Base-by-base conservation (phyloP, 148 eudicot genomes). In the Camellia granthamiana region DNA sequence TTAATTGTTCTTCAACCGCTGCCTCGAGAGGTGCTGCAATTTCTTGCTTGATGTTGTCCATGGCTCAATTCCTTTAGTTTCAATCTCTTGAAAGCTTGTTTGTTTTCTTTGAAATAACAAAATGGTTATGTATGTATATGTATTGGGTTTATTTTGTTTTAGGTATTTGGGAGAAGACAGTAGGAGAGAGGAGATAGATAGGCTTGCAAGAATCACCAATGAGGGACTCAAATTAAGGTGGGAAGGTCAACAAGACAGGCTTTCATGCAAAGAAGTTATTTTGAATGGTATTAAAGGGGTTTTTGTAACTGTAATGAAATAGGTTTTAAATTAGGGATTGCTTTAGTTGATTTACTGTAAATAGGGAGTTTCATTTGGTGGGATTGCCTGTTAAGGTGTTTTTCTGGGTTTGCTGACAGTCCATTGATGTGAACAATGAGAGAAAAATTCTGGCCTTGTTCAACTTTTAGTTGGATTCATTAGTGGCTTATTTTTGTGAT, bases 1-100 rank as follows among this genome's bases (percentile, higher is more conserved):
- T 73, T 30, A 30, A 30, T 71, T 83, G 87, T 62, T 88, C 88
- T 72, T 81, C 86, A 5, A 78, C 60, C n/a, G 52, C 61, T 41
- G 79, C 74, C 38, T 75, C 74, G 18, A 23, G 46, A 51, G 9
- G 23, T 54, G 23, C 23, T 58, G 23, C 81, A 58, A 4, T 59
- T 59, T 75, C 72, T 75, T 46, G 46, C 73, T 56, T 81, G 59
- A 43, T 60, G 54, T 30, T 30, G 30, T 68, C 83, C 79, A 81
- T 81, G 30, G 12, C 79, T 15, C n/a, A 15, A 15, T 56, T 58
- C 4, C 8, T 23, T 44, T 9, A 21, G 54, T 55, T 42, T 21
- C n/a, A 18, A 58, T 8, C 18, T 43, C 78, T 41, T 21, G 41
- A 14, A 59, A 7, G 15, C 30, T 49, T 9, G 18, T 7, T 30